Percentiles rank a stretch among this genome's conserved stretches.
phyloP scores from a whole-genome alignment of 306 rosid species.

The cucumber (Cucumis sativus) region DNA sequence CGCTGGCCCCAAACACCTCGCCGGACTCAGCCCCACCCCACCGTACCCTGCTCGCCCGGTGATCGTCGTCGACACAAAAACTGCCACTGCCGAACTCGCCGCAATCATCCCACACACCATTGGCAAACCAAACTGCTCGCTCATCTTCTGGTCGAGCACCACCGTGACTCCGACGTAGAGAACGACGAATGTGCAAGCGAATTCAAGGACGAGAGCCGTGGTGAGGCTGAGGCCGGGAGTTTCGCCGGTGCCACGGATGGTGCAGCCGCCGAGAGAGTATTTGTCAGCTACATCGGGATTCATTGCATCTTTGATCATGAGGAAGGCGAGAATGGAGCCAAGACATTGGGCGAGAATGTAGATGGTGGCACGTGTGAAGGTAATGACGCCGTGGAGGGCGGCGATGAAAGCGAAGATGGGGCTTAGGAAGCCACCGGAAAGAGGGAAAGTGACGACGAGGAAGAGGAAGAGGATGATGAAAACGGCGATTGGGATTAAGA shows the following conservation, averaged over 20 bases:
- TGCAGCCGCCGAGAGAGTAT: conserved; percentile 65
- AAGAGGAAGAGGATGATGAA: conserved; percentile 52
- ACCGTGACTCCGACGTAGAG: conserved; percentile 56
- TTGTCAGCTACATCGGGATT: conserved; percentile 9
- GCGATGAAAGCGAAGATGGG: conserved; percentile 54
- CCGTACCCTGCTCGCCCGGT: conserved; percentile 45
- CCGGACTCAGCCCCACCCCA: conserved; percentile 61
- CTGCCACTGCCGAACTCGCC: conserved; percentile 42
- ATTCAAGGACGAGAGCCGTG: conserved; percentile 40
- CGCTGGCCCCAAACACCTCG: conserved; percentile 66
- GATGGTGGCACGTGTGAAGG: conserved; percentile 26
- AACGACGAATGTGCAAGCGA: conserved; percentile 54
- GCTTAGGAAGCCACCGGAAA: conserved; percentile 67
- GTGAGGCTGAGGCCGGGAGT: background rate
- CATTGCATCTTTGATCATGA: conserved; percentile 37
- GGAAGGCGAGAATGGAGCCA: conserved; percentile 47
- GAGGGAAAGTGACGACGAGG: conserved; percentile 52
- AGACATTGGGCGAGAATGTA: conserved; percentile 43
- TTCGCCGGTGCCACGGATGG: conserved; percentile 14
- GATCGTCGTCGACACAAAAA: conserved; percentile 44
- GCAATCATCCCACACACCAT: conserved; percentile 48
- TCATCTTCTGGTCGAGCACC: conserved; percentile 45
- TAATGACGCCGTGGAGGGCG: conserved; percentile 22
- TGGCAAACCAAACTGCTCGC: conserved; percentile 37
- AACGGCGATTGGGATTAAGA: conserved; percentile 50